Base-by-base conservation (phyloP, 2,329 filamentous ascomycete genomes). In the Plectosphaerella plurivora region DNA sequence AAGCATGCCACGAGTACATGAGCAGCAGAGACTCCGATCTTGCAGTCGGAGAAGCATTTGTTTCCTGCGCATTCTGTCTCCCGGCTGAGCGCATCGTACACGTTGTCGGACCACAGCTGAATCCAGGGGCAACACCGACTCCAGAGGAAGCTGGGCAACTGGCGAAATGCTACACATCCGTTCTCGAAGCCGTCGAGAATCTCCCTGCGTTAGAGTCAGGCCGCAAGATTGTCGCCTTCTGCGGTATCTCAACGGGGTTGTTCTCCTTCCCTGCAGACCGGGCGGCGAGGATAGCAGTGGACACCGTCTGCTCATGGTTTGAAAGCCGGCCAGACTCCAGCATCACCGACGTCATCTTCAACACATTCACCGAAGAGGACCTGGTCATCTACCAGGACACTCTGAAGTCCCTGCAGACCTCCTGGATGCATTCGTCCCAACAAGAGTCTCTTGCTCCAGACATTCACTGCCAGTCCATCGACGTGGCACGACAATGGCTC, bases 191-290 rank as follows among this genome's bases (percentile, higher is more conserved):
- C 25, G 59, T 59, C 7, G 66, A 69, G 22, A 22, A 52, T 7
- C 54, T 67, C 2, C 45, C 54, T 11, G 51, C 58, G n/a, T 24
- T 49, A 2, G 60, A 63, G 28, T 60, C 58, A 47, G 55, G 48
- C 12, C 55, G 59, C 12, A 68, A 67, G 41, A 58, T 59, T 1
- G 53, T 70, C 3, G 65, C 63, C 7, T 57, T 69, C 28, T 70
- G 67, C 51, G 62, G 66, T 14, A 63, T 69, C 20, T 68, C 66
- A 5, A 70, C 67, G 2, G 68, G 68, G 0, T 37, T 68, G n/a
- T 70, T 68, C 45, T 62, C 64, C 8, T 70, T 68, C 39, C 68
- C 66, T 4, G 55, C 58, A 0, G 55, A 51, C 18, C 46, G 61
- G 33, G 67, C 66, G 4, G 62, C 63, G 4, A 49, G 54, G 8